Evolutionary conservation across 1,284 basidiomycete genomes (phyloP), one percentile per base, ranked within the genome.

Genomic region (Malassezia arunalokei): DNA sequence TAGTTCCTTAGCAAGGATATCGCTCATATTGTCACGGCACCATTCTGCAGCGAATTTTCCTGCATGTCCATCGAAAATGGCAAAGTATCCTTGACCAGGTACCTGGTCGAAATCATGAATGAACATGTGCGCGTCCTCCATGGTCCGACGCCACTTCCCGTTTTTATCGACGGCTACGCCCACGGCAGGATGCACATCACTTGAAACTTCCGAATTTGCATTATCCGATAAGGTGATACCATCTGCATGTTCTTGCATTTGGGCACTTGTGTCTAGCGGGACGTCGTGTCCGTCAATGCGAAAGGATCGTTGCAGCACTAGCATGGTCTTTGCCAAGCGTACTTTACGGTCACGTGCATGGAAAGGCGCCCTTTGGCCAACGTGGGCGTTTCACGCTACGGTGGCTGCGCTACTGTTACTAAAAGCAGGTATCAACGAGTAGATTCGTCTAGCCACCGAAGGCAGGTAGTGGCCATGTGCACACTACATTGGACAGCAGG

Each of bases 31-130:
- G 64, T 82, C 79, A 24, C 92, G 91, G 75, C 94, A 98, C 91
- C 91, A 98, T 73, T 99, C 94, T 17, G 94, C 94, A 17, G 92
- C 89, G 68, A 95, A 87, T 73, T 95, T 96, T 17, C 94, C 94
- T 0, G 94, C 94, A 71, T 99, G 94, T 3, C 94, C 94, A 66
- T 99, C 94, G 68, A 98, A 99, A 40, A 99, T 83, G 9, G 90
- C 90, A 72, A 94, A 96, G 77, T 94, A 96, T 7, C 89, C 91
- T 74, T 99, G 94, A 0, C 92, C 92, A 41, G 83, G 81, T 11
- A 98, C 79, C 32, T 83, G 82, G 27, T 83, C 89, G 74, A 87
- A 98, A 71, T 95, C 89, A 60, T 91, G 86, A 49, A 96, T 81
- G 68, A 95, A 95, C 30, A 88, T 87, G 74, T 98, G 91, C 1